These are phyloP conservation scores for Byssothecium circinans DNA, from an alignment of 2,329 filamentous ascomycete genomes.

Conservation along the genomic window DNA sequence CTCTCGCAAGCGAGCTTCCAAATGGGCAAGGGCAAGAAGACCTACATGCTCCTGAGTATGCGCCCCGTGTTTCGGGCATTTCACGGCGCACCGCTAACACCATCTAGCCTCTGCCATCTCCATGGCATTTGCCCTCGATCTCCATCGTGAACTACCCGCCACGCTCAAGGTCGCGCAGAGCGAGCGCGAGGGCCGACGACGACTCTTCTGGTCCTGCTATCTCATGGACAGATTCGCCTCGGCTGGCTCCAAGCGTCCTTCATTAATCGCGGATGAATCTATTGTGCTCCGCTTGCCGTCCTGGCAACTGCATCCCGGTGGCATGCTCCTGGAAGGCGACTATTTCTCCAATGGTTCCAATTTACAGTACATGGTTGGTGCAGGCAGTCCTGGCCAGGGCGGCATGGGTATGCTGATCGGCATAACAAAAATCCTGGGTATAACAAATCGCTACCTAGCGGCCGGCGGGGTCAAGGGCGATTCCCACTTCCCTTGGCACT, in stretches of 20 bases:
- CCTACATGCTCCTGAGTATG: conserved; percentile 81
- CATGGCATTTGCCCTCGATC: conserved; percentile 80
- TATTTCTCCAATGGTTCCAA: conserved; percentile 81
- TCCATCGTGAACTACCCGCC: conserved; percentile 73
- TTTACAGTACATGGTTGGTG: conserved; percentile 69
- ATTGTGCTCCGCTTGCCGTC: conserved; percentile 75
- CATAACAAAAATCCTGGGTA: conserved; percentile 78
- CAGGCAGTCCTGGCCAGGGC: conserved; percentile 70
- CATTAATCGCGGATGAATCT: conserved; percentile 75
- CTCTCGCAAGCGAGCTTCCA: conserved; percentile 76
- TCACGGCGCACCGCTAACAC: conserved; percentile 23
- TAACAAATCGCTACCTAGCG: conserved; percentile 80
- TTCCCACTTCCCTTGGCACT: conserved; percentile 89
- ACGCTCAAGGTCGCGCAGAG: conserved; percentile 63
- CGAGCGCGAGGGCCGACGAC: conserved; percentile 74
- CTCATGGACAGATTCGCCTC: conserved; percentile 81
- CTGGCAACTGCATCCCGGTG: conserved; percentile 65
- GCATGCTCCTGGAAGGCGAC: conserved; percentile 71
- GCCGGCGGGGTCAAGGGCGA: conserved; percentile 86
- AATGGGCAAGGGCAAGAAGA: conserved; percentile 77
- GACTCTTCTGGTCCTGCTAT: conserved; percentile 90
- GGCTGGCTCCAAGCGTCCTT: conserved; percentile 79
- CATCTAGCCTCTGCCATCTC: conserved; percentile 69
- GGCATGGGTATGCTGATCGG: conserved; percentile 82
- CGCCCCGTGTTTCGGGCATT: conserved; percentile 4